A percentile compares a stretch with the other conserved stretches of the same genome.
Evolutionary conservation across 2,329 filamentous ascomycete genomes (phyloP).

Genomic region (Clarireedia monteithiana): DNA sequence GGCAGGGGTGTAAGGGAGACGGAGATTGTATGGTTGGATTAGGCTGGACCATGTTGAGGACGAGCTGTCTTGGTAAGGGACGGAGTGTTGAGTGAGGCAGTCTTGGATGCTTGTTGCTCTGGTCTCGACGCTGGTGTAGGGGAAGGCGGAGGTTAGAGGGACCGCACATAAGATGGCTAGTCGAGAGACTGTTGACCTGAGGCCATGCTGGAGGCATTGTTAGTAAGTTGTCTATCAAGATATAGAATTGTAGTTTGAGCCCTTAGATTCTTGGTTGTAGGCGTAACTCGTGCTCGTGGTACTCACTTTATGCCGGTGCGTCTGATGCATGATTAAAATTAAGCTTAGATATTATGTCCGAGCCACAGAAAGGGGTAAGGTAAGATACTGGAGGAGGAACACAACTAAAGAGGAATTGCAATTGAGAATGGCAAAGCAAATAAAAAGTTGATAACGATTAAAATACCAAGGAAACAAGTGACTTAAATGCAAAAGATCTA

Average conservation of each 20-base stretch:
- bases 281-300: background rate
- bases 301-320: background rate
- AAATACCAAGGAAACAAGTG: background rate
- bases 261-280: too few relatives aligned
- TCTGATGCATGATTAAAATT: background rate
- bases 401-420: too few relatives aligned
- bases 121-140: background rate
- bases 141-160: background rate
- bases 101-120: conserved; percentile 5
- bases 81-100: conserved; percentile 12
- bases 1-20: conserved; percentile 15
- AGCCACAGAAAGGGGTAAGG: background rate
- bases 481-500: background rate
- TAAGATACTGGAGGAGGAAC: too few relatives aligned
- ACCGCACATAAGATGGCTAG: background rate
- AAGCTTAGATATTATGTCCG: background rate
- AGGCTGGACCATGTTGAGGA: conserved; percentile 14
- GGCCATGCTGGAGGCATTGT: background rate
- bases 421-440: too few relatives aligned
- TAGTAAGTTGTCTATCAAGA: background rate
- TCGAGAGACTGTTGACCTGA: background rate
- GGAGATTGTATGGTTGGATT: conserved; percentile 20
- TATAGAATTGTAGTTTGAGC: background rate
- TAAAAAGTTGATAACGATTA: background rate
- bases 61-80: conserved; percentile 11